Evolutionary conservation across 371 early-diverging fungal genomes (phyloP).

Genomic region (Saksenaea vasiformis): DNA sequence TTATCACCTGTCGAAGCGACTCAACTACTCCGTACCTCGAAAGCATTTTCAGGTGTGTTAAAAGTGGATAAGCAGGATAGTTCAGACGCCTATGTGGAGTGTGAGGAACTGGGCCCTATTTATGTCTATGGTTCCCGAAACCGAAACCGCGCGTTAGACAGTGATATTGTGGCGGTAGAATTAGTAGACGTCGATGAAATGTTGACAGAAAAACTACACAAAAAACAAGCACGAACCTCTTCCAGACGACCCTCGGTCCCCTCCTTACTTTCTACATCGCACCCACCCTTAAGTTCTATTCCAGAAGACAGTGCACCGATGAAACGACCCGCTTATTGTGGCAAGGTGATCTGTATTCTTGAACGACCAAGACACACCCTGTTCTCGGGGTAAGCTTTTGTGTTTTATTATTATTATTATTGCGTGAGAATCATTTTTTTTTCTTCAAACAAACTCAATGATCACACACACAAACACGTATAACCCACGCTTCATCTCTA

Average conservation of each 20-base stretch:
- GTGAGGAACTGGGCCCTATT: conserved; percentile 44
- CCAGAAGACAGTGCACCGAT: conserved; percentile 17
- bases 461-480: background rate
- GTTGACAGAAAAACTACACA: conserved; percentile 30
- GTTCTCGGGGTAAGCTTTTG: conserved; percentile 35
- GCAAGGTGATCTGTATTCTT: conserved; percentile 35
- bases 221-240: conserved; percentile 22
- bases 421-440: too few species aligned
- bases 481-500: background rate
- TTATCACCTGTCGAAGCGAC: conserved; percentile 25
- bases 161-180: conserved; percentile 69
- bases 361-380: conserved; percentile 32
- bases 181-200: conserved; percentile 59
- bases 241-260: conserved; percentile 19
- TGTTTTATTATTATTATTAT: background rate
- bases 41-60: conserved; percentile 35
- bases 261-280: background rate
- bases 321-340: conserved; percentile 26
- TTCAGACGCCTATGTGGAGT: conserved; percentile 70
- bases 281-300: conserved; percentile 16
- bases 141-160: conserved; percentile 79
- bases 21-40: conserved; percentile 19
- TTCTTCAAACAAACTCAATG: too few species aligned
- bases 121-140: conserved; percentile 61
- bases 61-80: conserved; percentile 33